Percentiles rank a stretch among this genome's conserved stretches.
phyloP scores from a whole-genome alignment of 2,329 filamentous ascomycete genomes.

The Ploettnerulaceae sp. region DNA sequence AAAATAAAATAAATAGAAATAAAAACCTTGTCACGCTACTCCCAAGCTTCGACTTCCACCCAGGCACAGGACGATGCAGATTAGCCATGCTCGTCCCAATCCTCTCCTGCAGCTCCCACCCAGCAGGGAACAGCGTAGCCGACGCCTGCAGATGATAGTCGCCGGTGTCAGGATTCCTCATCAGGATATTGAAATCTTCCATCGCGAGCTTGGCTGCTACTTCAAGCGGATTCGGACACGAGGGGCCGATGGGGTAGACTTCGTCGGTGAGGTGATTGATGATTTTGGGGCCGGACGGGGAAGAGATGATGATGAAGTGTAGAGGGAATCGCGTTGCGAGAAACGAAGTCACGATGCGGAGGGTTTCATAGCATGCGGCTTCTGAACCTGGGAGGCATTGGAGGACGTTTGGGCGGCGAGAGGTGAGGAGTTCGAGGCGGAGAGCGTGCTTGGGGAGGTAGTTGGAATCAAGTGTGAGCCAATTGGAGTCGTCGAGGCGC shows the following conservation, averaged over 20 bases:
- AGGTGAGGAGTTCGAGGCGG: slow-evolving; percentile 38
- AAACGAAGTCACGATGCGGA: slow-evolving; percentile 42
- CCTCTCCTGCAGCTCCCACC: slow-evolving; percentile 45
- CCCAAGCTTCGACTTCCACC: slow-evolving; percentile 45
- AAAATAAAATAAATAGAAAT: neutral
- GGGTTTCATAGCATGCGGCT: slow-evolving; percentile 42
- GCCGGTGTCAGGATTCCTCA: slow-evolving; percentile 40
- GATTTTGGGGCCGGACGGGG: slow-evolving; percentile 33
- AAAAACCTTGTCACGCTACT: slow-evolving; percentile 39
- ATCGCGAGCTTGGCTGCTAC: slow-evolving; percentile 44
- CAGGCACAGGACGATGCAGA: slow-evolving; percentile 43
- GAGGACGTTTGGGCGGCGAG: slow-evolving; percentile 39
- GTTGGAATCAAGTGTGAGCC: slow-evolving; percentile 44
- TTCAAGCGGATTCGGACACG: slow-evolving; percentile 42
- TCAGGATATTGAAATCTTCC: slow-evolving; percentile 48
- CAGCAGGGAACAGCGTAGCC: slow-evolving; percentile 48
- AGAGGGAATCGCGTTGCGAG: slow-evolving; percentile 41
- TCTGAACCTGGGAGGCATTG: slow-evolving; percentile 41
- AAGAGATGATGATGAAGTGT: slow-evolving; percentile 37
- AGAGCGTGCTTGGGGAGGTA: slow-evolving; percentile 42
- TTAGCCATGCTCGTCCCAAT: slow-evolving; percentile 45
- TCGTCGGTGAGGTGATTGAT: slow-evolving; percentile 43
- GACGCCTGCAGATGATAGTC: slow-evolving; percentile 46
- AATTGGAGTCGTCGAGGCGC: slow-evolving; percentile 41
- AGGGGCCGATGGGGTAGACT: slow-evolving; percentile 37